These are phyloP conservation scores for Cornus suecica DNA, from an alignment of 148 eudicot genomes.

Conservation along the genomic window DNA sequence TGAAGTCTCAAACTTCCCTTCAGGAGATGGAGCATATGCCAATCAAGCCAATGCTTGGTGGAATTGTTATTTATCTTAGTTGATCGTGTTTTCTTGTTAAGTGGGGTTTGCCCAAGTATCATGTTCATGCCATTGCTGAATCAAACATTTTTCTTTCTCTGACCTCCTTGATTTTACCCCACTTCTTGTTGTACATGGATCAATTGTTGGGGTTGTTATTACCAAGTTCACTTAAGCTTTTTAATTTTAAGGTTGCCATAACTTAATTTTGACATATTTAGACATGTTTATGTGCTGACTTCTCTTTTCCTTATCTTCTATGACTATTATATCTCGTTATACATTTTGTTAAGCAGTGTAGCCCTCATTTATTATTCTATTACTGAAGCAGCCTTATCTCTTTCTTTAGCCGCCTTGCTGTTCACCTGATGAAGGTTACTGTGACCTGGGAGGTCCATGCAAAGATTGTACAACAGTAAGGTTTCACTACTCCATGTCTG, in stretches of 20 bases:
- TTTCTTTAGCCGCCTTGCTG: slow-evolving; percentile 68
- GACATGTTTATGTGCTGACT: slow-evolving; percentile 1
- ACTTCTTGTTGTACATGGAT: background rate
- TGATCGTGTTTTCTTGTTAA: background rate
- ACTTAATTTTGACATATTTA: background rate
- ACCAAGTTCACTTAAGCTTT: background rate
- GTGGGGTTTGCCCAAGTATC: background rate
- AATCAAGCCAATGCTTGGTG: too few relatives aligned
- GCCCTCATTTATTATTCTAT: background rate
- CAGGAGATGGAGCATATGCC: too few relatives aligned
- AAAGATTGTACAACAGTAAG: slow-evolving; percentile 72
- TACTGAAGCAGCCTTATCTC: slow-evolving; percentile 7
- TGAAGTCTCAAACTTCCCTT: too few relatives aligned
- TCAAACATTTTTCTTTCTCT: background rate
- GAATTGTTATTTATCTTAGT: background rate
- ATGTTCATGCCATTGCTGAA: background rate
- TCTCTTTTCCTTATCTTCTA: background rate
- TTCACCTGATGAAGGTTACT: slow-evolving; percentile 54
- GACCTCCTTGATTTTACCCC: background rate
- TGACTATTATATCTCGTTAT: background rate
- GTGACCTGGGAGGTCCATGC: slow-evolving; percentile 61
- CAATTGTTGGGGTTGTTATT: background rate
- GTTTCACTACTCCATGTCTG: slow-evolving; percentile 9
- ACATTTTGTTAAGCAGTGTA: background rate
- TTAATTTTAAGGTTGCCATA: background rate